Evolutionary conservation across 805 yeast species (phyloP).

Genomic region (Saccharomyces eubayanus): DNA sequence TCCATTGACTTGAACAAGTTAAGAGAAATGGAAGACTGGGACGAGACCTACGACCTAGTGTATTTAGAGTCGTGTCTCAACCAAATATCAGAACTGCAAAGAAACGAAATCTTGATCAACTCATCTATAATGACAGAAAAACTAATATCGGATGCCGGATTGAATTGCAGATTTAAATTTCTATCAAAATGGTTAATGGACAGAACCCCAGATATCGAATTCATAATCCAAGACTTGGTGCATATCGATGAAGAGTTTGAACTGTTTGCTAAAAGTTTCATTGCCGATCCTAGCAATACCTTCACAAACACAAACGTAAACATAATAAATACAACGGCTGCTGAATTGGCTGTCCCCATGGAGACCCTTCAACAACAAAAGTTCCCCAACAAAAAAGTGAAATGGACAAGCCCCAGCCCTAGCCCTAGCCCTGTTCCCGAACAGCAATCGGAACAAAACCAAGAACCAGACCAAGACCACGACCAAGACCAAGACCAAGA

Average conservation of each 20-base stretch:
- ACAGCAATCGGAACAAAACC: background rate
- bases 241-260: slow-evolving; percentile 33
- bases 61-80: slow-evolving; percentile 36
- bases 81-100: slow-evolving; percentile 40
- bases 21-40: slow-evolving; percentile 51
- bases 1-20: slow-evolving; percentile 39
- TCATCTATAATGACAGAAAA: slow-evolving; percentile 51
- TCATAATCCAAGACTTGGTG: slow-evolving; percentile 25
- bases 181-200: slow-evolving; percentile 16
- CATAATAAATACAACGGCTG: slow-evolving; percentile 5
- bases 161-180: slow-evolving; percentile 20
- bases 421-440: background rate
- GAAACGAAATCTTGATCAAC: slow-evolving; percentile 46
- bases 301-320: slow-evolving; percentile 4
- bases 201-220: slow-evolving; percentile 14
- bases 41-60: slow-evolving; percentile 33
- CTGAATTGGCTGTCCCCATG: slow-evolving; percentile 15
- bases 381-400: background rate
- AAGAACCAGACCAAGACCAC: background rate
- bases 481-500: slow-evolving; percentile 1
- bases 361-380: slow-evolving; percentile 4
- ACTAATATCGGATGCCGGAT: slow-evolving; percentile 26
- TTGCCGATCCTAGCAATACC: background rate
- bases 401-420: background rate
- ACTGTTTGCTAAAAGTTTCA: slow-evolving; percentile 22